Evolutionary conservation across 805 yeast species (phyloP).

Genomic region (Saccharomycopsis vini): DNA sequence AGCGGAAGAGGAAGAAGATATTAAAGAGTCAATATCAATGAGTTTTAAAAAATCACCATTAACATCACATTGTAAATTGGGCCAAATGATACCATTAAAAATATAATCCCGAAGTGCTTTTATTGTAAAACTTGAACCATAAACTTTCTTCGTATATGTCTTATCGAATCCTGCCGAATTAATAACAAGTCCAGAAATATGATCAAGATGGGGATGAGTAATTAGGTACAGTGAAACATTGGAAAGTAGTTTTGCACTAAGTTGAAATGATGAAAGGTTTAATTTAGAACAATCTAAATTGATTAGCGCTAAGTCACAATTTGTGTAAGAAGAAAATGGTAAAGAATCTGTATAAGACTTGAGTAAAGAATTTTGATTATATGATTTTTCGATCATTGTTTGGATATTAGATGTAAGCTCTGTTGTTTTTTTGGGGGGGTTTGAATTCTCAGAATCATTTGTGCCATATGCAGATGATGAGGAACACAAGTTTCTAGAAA

Average conservation of each 20-base stretch:
- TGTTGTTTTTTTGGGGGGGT: too few relatives aligned
- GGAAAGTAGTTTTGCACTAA: conserved; percentile 28
- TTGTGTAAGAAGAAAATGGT: conserved; percentile 23
- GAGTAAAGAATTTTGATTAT: conserved; percentile 16
- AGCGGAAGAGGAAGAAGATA: too few relatives aligned
- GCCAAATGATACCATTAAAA: conserved; percentile 79
- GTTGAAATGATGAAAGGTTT: conserved; percentile 24
- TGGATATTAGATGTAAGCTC: neutral
- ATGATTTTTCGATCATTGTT: conserved; percentile 7
- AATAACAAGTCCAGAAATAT: conserved; percentile 55
- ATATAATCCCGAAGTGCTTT: conserved; percentile 43
- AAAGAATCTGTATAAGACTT: conserved; percentile 28
- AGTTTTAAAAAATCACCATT: conserved; percentile 25
- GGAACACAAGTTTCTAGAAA: neutral
- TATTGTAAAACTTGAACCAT: conserved; percentile 47
- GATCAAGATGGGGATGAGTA: conserved; percentile 84
- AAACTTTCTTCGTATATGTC: conserved; percentile 34
- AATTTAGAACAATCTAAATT: conserved; percentile 13
- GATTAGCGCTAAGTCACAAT: conserved; percentile 26
- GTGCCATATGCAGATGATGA: neutral
- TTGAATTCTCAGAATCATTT: neutral
- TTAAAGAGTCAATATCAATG: too few relatives aligned
- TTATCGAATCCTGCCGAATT: conserved; percentile 52
- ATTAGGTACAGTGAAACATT: conserved; percentile 40
- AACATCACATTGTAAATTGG: conserved; percentile 36